Evolutionary conservation across 192 early-diverging fungal species (phyloP), one percentile per base, ranked within the genome.

Genomic region (Coemansia sp.): DNA sequence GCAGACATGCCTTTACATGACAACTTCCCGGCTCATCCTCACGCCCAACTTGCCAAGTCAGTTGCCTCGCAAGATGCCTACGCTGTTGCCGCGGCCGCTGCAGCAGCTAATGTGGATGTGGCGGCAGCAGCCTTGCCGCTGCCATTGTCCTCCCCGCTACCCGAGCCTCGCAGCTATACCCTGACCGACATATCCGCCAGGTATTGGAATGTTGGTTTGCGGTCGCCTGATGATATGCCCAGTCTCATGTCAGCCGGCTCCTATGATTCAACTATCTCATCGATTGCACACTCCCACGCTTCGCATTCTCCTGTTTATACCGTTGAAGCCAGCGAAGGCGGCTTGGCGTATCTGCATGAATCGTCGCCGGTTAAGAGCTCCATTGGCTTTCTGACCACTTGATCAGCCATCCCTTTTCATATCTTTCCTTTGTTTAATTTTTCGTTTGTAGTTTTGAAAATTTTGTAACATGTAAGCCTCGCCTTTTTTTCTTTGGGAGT

Each of bases 351-450:
- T 13, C 10, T 6, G 28, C 7, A 21, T 18, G 34, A 3, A 11
- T 13, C n/a, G 34, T 43, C 50, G 2, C 73, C 43, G 2, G 48
- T 35, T 43, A 80, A 74, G 48, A 80, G 43, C 65, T 74, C 77
- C 7, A 80, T 80, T 26, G 69, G 48, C 28, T 80, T 80, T 64
- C 58, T 80, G 16, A 79, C 62, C 11, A 38, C 57, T 9, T 73
- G 50, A 57, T 37, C 42, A 45, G 9, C 40, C 1, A 8, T 23
- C 31, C 31, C 31, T 31, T 31, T 10, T 18, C 9, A 35, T 58
- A 26, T 43, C 33, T 11, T 34, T 28, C 35, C 42, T n/a, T 18
- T 3, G 2, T 31, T 24, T n/a, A 9, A 21, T 5, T 20, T 57
- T 38, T 55, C n/a, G n/a, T 56, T 37, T 26, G 36, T 65, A 65